Conservation (phyloP, 495 filamentous ascomycete genomes). For the Neurospora sp. region DNA sequence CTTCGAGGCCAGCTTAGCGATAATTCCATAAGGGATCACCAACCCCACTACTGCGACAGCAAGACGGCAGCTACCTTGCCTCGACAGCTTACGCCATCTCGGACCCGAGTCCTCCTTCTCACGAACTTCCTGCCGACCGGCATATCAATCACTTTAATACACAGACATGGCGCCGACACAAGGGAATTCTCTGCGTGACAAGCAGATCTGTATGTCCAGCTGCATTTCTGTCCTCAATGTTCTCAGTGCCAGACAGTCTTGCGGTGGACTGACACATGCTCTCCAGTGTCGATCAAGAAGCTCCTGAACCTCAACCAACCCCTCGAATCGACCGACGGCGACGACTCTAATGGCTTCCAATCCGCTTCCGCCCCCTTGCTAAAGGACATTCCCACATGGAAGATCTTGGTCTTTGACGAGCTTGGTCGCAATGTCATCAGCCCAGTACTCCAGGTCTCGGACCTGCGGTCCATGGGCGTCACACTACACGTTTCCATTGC, state of each 20-base stretch:
- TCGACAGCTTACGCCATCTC: not conserved
- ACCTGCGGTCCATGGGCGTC: slow-evolving; percentile 84
- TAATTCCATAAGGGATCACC: not conserved
- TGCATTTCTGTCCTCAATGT: slow-evolving; percentile 27
- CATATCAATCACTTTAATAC: not conserved
- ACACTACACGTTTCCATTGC: slow-evolving; percentile 90
- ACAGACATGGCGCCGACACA: slow-evolving; percentile 31
- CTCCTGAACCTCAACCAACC: slow-evolving; percentile 90
- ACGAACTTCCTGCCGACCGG: not conserved
- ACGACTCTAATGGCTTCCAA: slow-evolving; percentile 54
- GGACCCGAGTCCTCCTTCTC: not conserved
- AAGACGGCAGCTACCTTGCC: not conserved
- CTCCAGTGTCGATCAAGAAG: slow-evolving; percentile 80
- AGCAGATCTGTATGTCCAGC: slow-evolving; percentile 69
- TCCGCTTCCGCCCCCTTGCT: slow-evolving; percentile 69
- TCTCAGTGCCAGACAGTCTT: not conserved
- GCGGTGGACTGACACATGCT: slow-evolving; percentile 8
- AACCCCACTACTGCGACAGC: not conserved
- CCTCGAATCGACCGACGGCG: slow-evolving; percentile 41
- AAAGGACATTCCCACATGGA: slow-evolving; percentile 71
- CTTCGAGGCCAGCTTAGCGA: not conserved
- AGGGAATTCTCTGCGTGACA: slow-evolving; percentile 77
- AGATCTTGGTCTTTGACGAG: slow-evolving; percentile 33
- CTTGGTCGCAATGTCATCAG: slow-evolving; percentile 67
- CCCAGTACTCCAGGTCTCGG: slow-evolving; percentile 86